These are phyloP conservation scores for Fusarium kyushuense DNA, from an alignment of 2,329 filamentous ascomycete species.

Conservation along the genomic window DNA sequence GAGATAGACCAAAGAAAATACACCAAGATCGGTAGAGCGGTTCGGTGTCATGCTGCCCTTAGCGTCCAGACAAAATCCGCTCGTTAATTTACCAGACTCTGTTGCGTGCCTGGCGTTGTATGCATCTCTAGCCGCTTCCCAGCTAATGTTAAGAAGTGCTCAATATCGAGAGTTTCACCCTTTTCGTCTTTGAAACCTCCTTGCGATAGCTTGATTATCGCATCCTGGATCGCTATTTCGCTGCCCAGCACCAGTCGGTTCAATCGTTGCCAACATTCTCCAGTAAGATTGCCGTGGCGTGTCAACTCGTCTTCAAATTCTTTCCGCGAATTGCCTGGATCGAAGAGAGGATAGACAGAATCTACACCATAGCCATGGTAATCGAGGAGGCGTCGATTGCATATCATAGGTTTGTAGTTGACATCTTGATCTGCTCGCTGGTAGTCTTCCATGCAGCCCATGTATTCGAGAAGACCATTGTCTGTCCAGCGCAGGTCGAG, in stretches of 20 bases:
- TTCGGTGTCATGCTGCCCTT: constrained; percentile 20
- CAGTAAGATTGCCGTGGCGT: not conserved
- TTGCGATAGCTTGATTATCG: constrained; percentile 16
- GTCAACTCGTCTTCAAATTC: constrained; percentile 2
- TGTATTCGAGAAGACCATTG: not conserved
- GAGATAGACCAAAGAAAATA: constrained; percentile 40
- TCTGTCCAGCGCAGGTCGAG: not conserved
- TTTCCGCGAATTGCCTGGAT: constrained; percentile 12
- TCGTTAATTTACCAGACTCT: constrained; percentile 1
- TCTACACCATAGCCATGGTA: constrained; percentile 9
- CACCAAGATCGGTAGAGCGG: constrained; percentile 35
- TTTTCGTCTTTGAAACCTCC: constrained; percentile 1
- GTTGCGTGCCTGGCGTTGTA: constrained; percentile 24
- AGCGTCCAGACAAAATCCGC: constrained; percentile 29
- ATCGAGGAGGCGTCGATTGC: not conserved
- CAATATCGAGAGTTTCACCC: constrained; percentile 4
- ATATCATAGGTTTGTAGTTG: not conserved
- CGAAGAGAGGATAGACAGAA: constrained; percentile 33
- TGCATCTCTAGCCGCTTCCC: constrained; percentile 15
- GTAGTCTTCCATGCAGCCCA: not conserved
- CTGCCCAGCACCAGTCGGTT: constrained; percentile 16
- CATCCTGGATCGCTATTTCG: constrained; percentile 27
- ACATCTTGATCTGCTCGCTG: not conserved
- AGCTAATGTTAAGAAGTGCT: constrained; percentile 17
- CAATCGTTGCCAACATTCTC: constrained; percentile 9